Percentiles rank a stretch among this genome's conserved stretches.
Evolutionary conservation across 73 alveolate genomes (phyloP).

Genomic region (Uronychia setigera): DNA sequence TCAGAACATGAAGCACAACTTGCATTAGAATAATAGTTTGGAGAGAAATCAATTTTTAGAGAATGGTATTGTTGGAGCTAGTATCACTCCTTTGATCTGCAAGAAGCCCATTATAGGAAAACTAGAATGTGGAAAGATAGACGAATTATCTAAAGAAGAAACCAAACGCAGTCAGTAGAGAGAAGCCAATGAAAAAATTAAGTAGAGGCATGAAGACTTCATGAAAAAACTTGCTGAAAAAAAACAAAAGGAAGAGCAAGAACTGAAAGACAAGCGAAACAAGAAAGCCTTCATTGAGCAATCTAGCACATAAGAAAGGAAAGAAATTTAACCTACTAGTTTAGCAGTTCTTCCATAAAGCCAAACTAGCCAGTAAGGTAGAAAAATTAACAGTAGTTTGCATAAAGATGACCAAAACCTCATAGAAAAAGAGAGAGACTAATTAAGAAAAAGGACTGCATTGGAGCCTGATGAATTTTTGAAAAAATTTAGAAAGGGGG

Average conservation of each 20-base stretch:
- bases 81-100: no score
- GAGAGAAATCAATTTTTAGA: no score
- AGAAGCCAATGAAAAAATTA: background rate
- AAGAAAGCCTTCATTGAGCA: background rate
- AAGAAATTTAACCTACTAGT: background rate
- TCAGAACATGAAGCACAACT: no score
- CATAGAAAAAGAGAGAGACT: constrained; percentile 18
- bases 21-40: no score
- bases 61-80: no score
- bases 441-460: background rate
- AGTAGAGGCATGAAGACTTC: background rate
- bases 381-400: background rate
- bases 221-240: background rate
- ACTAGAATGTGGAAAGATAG: background rate
- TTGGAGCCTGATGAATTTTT: background rate
- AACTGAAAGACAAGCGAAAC: constrained; percentile 10
- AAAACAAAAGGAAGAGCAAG: background rate
- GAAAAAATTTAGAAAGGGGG: background rate
- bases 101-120: no score
- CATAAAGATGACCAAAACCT: background rate
- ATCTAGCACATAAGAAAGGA: constrained; percentile 27
- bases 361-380: no score
- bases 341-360: background rate
- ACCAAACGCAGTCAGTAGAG: background rate
- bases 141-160: background rate